phyloP scores from a whole-genome alignment of 2,329 filamentous ascomycete species.

The Fusarium robinianum region DNA sequence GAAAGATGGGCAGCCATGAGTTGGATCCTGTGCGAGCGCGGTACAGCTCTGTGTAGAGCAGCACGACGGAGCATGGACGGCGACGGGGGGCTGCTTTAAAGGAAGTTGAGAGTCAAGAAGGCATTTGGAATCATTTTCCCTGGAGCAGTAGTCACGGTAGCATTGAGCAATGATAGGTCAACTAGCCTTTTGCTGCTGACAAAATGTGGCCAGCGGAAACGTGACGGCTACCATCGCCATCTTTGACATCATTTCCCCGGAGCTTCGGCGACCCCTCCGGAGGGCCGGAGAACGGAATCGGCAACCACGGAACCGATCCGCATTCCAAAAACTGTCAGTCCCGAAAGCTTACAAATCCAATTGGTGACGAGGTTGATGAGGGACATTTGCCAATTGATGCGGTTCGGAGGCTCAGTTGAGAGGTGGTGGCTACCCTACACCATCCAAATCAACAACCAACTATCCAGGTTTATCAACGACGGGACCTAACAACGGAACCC shows the following conservation, averaged over 20 bases:
- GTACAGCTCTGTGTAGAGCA: conserved; percentile 38
- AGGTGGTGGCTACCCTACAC: no score
- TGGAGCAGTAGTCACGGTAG: background rate
- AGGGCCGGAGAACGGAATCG: conserved; percentile 15
- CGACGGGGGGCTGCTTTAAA: conserved; percentile 1
- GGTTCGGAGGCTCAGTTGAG: no score
- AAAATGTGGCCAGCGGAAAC: conserved; percentile 27
- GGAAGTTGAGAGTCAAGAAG: conserved; percentile 6
- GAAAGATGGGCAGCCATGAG: conserved; percentile 43
- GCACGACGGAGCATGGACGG: conserved; percentile 44
- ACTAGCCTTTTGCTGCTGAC: conserved; percentile 16
- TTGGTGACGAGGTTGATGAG: conserved; percentile 3
- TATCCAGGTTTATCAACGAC: no score
- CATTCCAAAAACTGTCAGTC: conserved; percentile 2
- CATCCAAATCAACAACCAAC: no score
- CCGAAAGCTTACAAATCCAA: background rate
- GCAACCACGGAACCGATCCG: conserved; percentile 23
- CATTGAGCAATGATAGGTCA: background rate
- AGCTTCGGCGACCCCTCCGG: conserved; percentile 13
- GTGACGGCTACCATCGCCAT: conserved; percentile 16
- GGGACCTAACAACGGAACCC: no score
- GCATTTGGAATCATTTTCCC: conserved; percentile 18
- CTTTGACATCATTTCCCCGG: conserved; percentile 32
- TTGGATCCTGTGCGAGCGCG: conserved; percentile 34
- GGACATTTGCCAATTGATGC: no score